A percentile compares a stretch with the other conserved stretches of the same genome.
phyloP scores from a whole-genome alignment of 2,329 filamentous ascomycete genomes.

The Talaromyces sp. region DNA sequence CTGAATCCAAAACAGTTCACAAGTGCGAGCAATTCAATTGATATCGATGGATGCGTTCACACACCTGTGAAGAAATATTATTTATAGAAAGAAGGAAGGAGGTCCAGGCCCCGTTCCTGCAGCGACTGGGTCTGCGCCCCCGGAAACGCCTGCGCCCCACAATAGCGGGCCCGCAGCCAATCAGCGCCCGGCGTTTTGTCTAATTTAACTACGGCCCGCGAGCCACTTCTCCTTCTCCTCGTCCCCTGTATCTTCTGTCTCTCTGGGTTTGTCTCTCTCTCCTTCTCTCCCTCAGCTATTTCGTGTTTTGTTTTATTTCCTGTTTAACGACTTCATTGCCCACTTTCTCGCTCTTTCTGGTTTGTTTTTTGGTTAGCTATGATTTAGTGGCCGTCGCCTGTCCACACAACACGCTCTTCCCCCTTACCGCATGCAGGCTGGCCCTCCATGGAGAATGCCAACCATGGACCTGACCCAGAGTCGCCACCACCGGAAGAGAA shows the following conservation, averaged over 20 bases:
- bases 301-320: background rate
- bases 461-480: constrained; percentile 9
- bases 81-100: too few relatives aligned
- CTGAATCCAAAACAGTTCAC: too few relatives aligned
- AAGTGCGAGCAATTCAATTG: too few relatives aligned
- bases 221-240: background rate
- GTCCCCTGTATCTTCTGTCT: background rate
- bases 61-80: too few relatives aligned
- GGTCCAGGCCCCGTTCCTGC: background rate
- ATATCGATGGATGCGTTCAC: too few relatives aligned
- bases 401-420: background rate
- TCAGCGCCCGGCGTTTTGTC: background rate
- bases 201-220: background rate
- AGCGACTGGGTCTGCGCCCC: too few relatives aligned
- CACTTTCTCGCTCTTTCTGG: background rate
- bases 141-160: background rate
- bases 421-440: constrained; percentile 3
- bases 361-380: background rate
- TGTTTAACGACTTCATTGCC: background rate
- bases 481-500: background rate
- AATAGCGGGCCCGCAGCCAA: background rate
- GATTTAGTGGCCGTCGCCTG: background rate
- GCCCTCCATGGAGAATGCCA: constrained; percentile 8
- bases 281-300: background rate
- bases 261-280: background rate